These are phyloP conservation scores for Acer campestre DNA, from an alignment of 345 rosid genomes.

Conservation along the genomic window DNA sequence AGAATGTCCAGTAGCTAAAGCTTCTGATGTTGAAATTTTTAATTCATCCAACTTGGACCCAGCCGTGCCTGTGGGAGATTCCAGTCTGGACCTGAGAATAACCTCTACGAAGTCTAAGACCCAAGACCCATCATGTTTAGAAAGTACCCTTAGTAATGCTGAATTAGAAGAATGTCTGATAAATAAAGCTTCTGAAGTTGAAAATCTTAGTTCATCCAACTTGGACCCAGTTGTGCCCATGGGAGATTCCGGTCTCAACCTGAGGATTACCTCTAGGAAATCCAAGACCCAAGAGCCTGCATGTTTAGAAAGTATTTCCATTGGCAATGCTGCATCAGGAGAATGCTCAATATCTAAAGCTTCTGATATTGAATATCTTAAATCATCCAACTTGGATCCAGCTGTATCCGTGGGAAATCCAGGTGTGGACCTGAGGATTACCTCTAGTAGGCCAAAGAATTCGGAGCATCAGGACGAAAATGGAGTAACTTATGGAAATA, in stretches of 20 bases:
- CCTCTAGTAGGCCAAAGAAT: background rate
- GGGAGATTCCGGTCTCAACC: background rate
- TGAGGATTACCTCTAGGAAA: background rate
- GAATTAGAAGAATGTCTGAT: background rate
- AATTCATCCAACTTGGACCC: background rate
- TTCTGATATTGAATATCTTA: background rate
- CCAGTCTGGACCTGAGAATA: background rate
- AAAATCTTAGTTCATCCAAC: background rate
- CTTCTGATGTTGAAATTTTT: background rate
- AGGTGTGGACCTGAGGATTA: background rate
- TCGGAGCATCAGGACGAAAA: background rate
- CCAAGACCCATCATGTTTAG: slow-evolving; percentile 17
- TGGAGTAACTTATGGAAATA: slow-evolving; percentile 4
- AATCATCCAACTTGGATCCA: background rate
- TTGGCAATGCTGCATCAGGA: background rate
- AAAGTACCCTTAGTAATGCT: background rate
- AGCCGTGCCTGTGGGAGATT: background rate
- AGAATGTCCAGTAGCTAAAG: slow-evolving; percentile 5
- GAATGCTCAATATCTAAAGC: slow-evolving; percentile 1
- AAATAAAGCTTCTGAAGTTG: background rate
- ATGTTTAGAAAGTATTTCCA: slow-evolving; percentile 3
- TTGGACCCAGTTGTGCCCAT: background rate
- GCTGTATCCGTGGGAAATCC: background rate
- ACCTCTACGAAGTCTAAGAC: background rate
- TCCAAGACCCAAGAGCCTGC: slow-evolving; percentile 13